Conservation (phyloP, 139 green algal species). For the Chlorella sp. region DNA sequence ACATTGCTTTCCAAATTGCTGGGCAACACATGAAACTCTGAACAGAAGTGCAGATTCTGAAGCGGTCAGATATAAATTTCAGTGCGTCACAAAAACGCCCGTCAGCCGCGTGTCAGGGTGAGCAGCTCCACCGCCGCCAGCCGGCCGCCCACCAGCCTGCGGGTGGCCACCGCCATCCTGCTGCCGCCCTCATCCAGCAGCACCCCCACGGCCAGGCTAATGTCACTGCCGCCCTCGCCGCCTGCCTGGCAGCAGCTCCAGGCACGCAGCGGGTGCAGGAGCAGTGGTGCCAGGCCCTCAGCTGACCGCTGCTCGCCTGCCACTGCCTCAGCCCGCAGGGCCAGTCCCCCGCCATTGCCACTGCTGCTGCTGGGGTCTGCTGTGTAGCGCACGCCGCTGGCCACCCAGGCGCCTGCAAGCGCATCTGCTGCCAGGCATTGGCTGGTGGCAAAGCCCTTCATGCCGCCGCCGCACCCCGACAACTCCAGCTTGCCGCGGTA, state of each 20-base stretch:
- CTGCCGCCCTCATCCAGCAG: conserved; percentile 17
- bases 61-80: too few relatives aligned
- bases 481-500: conserved; percentile 60
- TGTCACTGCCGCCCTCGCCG: not conserved
- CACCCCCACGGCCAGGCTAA: conserved; percentile 20
- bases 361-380: not conserved
- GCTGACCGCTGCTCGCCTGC: not conserved
- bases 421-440: not conserved
- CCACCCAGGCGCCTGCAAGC: conserved; percentile 41
- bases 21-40: not conserved
- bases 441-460: conserved; percentile 44
- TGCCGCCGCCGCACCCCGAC: conserved; percentile 61
- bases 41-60: not conserved
- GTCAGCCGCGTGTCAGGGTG: not conserved
- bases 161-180: conserved; percentile 17
- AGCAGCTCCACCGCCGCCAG: conserved; percentile 10
- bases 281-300: not conserved
- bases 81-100: too few relatives aligned
- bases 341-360: not conserved
- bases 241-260: conserved; percentile 7
- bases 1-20: too few relatives aligned
- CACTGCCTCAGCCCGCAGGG: not conserved
- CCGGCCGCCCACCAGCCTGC: not conserved
- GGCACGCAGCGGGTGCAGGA: conserved; percentile 7
- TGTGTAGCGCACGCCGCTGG: conserved; percentile 20